phyloP scores from a whole-genome alignment of 1,284 basidiomycete species.

The Ceratobasidium sp. region DNA sequence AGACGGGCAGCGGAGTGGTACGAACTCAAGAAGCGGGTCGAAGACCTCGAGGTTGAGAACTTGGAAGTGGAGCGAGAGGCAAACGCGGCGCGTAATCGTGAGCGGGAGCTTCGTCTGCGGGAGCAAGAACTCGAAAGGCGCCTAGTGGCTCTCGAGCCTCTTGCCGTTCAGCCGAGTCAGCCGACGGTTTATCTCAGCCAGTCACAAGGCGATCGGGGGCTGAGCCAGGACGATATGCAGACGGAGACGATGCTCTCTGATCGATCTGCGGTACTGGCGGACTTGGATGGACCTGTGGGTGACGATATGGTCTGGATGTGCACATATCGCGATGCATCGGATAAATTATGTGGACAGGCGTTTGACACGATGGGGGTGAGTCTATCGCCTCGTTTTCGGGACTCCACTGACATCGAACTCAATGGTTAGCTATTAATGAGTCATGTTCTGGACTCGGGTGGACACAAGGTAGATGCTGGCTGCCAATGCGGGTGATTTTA shows the following conservation, averaged over 20 bases:
- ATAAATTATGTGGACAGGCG: slow-evolving; percentile 20
- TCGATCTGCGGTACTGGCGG: slow-evolving; percentile 21
- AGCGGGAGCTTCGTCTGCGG: not conserved
- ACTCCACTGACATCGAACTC: slow-evolving; percentile 2
- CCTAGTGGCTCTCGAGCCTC: not conserved
- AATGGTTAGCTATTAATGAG: slow-evolving; percentile 10
- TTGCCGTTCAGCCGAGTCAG: no score
- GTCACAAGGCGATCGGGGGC: not conserved
- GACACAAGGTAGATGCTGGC: slow-evolving; percentile 12
- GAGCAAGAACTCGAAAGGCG: not conserved
- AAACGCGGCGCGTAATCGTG: not conserved
- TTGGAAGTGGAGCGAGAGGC: slow-evolving; percentile 1
- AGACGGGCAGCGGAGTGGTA: slow-evolving; percentile 34
- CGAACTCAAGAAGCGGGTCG: slow-evolving; percentile 26
- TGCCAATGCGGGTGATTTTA: slow-evolving; percentile 7
- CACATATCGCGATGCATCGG: slow-evolving; percentile 23
- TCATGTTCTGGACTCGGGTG: slow-evolving; percentile 13
- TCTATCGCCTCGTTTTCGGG: not conserved
- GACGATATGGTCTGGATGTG: slow-evolving; percentile 35
- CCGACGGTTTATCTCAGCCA: not conserved
- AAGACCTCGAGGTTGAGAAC: slow-evolving; percentile 19
- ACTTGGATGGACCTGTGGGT: slow-evolving; percentile 7
- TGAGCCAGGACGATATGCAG: slow-evolving; percentile 36
- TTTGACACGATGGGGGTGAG: slow-evolving; percentile 32
- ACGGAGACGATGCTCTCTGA: slow-evolving; percentile 28